A percentile compares a stretch with the other conserved stretches of the same genome.
phyloP scores from a whole-genome alignment of 495 filamentous ascomycete species.

The Elaphomyces granulatus region DNA sequence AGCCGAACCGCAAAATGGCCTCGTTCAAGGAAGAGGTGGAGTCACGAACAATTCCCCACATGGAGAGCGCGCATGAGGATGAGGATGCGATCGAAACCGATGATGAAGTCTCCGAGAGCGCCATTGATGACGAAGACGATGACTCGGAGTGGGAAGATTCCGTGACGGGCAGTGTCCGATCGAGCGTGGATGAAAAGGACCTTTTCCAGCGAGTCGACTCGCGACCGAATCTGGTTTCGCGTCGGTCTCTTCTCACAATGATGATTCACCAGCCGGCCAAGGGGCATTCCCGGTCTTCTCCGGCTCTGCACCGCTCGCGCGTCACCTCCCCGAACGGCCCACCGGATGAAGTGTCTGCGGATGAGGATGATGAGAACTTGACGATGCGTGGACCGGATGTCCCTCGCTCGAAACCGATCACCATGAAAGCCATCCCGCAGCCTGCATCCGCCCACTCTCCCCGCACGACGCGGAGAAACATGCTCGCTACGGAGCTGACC shows the following conservation, averaged over 20 bases:
- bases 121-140: constrained; percentile 79
- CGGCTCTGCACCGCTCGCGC: constrained; percentile 66
- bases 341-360: constrained; percentile 57
- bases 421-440: constrained; percentile 38
- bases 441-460: constrained; percentile 69
- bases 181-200: constrained; percentile 62
- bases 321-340: constrained; percentile 60
- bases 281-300: constrained; percentile 55
- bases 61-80: constrained; percentile 44
- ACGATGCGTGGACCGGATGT: constrained; percentile 62
- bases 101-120: constrained; percentile 62
- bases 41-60: constrained; percentile 49
- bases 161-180: constrained; percentile 69
- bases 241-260: constrained; percentile 77
- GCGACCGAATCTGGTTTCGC: constrained; percentile 66
- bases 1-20: constrained; percentile 54
- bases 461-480: constrained; percentile 85
- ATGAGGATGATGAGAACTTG: constrained; percentile 50
- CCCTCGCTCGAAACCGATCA: constrained; percentile 75
- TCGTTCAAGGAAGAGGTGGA: constrained; percentile 73
- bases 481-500: constrained; percentile 87
- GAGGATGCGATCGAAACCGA: constrained; percentile 64
- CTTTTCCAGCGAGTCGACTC: constrained; percentile 88
- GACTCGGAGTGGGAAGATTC: constrained; percentile 88
- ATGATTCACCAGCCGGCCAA: constrained; percentile 59